A percentile compares a stretch with the other conserved stretches of the same genome.
These are phyloP conservation scores for Theobroma grandiflorum DNA, from an alignment of 441 rosid genomes.

Conservation along the genomic window DNA sequence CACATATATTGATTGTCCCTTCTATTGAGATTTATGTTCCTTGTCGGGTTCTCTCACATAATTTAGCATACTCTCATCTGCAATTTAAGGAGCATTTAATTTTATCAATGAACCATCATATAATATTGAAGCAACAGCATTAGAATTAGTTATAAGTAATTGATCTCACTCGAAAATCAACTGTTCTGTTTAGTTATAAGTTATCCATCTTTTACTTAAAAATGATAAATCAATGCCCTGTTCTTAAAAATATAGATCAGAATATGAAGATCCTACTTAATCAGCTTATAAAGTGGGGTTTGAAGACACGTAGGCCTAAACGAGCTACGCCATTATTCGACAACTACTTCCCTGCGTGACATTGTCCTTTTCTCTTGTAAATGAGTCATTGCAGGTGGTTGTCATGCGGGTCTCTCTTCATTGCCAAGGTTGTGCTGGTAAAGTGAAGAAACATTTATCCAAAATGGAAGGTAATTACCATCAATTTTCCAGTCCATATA, in stretches of 20 bases:
- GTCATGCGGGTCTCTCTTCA: slow-evolving; percentile 75
- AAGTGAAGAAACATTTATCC: slow-evolving; percentile 70
- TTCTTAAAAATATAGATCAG: neutral
- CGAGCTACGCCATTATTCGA: neutral
- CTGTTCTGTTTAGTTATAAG: neutral
- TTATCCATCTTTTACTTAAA: neutral
- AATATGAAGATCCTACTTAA: neutral
- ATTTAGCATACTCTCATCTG: neutral
- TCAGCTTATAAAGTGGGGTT: neutral
- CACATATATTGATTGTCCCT: no score
- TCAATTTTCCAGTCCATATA: no score
- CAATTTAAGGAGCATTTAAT: neutral
- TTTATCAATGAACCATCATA: neutral
- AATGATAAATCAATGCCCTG: neutral
- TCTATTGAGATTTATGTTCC: neutral
- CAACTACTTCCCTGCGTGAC: neutral
- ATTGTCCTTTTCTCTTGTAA: neutral
- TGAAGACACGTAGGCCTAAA: neutral
- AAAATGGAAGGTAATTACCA: slow-evolving; percentile 67
- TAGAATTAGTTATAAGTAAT: neutral
- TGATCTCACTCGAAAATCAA: neutral
- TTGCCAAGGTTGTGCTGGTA: slow-evolving; percentile 80
- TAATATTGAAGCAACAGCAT: neutral
- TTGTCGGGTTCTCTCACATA: slow-evolving; percentile 1
- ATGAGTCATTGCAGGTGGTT: slow-evolving; percentile 52